Percentiles rank a stretch among this genome's conserved stretches.
Conservation (phyloP, 352 stramenopile genomes). For the Hyaloperonospora brassicae region DNA sequence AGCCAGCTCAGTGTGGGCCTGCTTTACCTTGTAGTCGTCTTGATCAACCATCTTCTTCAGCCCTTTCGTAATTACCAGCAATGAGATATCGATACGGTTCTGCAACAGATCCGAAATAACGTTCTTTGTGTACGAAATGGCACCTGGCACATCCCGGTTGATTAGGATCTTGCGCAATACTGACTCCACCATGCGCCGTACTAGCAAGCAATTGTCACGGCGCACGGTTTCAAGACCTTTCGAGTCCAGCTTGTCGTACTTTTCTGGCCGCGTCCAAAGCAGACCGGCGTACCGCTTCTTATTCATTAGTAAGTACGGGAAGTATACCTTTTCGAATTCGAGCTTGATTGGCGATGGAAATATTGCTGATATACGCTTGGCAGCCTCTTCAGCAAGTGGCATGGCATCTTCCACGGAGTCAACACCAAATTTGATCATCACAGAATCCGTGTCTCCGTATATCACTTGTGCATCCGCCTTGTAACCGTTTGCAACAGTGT, state of each 20-base stretch:
- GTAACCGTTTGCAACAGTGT: slow-evolving; percentile 91
- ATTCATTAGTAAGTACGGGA: slow-evolving; percentile 99
- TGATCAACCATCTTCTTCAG: slow-evolving; percentile 97
- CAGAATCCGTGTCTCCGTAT: slow-evolving; percentile 99
- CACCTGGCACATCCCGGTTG: slow-evolving; percentile 90
- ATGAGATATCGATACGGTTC: slow-evolving; percentile 99
- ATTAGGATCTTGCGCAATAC: slow-evolving; percentile 98
- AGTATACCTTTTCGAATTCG: slow-evolving; percentile 99
- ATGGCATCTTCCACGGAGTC: slow-evolving; percentile 95
- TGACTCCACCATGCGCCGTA: slow-evolving; percentile 96
- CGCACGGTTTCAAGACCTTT: slow-evolving; percentile 98
- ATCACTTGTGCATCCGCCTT: slow-evolving; percentile 94
- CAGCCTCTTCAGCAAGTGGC: slow-evolving; percentile 95
- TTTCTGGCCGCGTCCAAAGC: slow-evolving; percentile 87
- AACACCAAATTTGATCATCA: slow-evolving; percentile 99
- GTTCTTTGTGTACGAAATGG: slow-evolving; percentile 96
- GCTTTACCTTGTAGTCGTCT: slow-evolving; percentile 98
- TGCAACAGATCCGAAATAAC: slow-evolving; percentile 98
- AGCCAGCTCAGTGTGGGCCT: slow-evolving; percentile 97
- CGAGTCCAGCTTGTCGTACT: slow-evolving; percentile 98
- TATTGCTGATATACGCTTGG: slow-evolving; percentile 91
- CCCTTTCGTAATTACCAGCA: slow-evolving; percentile 99
- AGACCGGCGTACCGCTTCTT: slow-evolving; percentile 94
- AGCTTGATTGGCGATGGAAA: slow-evolving; percentile 97
- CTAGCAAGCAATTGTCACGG: slow-evolving; percentile 98